Evolutionary conservation across 2,329 filamentous ascomycete genomes (phyloP).

Genomic region (Botrytis paeoniae): DNA sequence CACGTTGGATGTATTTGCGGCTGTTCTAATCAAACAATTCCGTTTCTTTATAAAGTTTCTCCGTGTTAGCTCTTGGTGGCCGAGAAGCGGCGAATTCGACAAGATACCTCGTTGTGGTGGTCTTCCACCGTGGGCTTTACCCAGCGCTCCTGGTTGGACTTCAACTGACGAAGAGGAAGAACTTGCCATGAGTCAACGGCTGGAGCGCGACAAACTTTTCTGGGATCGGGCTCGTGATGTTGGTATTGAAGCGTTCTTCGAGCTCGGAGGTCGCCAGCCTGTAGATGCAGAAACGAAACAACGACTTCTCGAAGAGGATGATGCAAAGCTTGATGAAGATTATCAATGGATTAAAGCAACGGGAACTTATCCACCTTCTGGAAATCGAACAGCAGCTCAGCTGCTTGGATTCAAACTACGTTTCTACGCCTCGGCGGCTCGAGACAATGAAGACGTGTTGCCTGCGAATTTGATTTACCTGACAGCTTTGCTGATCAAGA

Average conservation of each 20-base stretch:
- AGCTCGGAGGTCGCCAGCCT: constrained; percentile 72
- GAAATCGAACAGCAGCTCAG: constrained; percentile 90
- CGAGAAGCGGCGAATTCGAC: constrained; percentile 56
- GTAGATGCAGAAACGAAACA: constrained; percentile 54
- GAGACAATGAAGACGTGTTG: constrained; percentile 71
- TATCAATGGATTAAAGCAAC: constrained; percentile 77
- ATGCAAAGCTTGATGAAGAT: constrained; percentile 50
- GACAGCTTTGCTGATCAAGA: constrained; percentile 88
- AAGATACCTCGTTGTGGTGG: constrained; percentile 50
- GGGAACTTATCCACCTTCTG: constrained; percentile 75
- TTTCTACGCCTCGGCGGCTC: constrained; percentile 82
- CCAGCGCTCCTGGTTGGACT: constrained; percentile 61
- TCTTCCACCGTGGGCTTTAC: constrained; percentile 82
- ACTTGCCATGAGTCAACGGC: constrained; percentile 53
- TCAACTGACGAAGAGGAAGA: constrained; percentile 67
- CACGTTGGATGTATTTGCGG: constrained; percentile 90
- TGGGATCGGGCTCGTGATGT: constrained; percentile 76
- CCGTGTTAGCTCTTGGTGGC: constrained; percentile 95
- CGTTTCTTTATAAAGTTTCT: constrained; percentile 94
- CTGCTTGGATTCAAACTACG: constrained; percentile 94
- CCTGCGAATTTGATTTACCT: constrained; percentile 93
- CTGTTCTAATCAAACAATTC: constrained; percentile 87
- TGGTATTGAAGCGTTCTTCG: constrained; percentile 83
- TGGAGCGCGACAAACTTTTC: constrained; percentile 69
- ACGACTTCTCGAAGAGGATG: constrained; percentile 42